Conservation (phyloP, 345 rosid species). For the Dipteronia sinensis region DNA sequence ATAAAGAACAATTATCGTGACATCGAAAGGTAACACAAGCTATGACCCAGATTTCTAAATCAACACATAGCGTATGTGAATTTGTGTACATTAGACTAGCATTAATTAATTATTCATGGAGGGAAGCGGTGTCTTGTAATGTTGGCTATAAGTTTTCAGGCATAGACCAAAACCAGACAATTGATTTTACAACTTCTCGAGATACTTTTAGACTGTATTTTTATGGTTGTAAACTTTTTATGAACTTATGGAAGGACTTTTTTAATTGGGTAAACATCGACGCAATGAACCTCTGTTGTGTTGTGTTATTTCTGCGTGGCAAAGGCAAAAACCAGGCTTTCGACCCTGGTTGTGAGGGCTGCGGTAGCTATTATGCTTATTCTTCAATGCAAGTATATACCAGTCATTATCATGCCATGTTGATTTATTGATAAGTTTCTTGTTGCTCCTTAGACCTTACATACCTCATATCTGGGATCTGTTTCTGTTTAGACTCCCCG, state of each 20-base stretch:
- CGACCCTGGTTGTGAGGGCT: neutral
- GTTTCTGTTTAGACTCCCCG: no score
- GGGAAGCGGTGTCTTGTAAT: neutral
- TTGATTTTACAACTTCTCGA: neutral
- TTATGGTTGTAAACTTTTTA: neutral
- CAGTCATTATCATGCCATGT: neutral
- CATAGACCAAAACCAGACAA: neutral
- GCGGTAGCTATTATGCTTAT: neutral
- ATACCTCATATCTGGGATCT: no score
- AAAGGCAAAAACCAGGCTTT: neutral
- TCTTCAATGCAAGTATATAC: neutral
- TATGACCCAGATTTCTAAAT: conserved; percentile 1
- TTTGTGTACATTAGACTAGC: conserved; percentile 15
- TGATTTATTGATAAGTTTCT: neutral
- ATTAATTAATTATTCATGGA: neutral
- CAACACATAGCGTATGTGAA: conserved; percentile 2
- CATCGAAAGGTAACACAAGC: conserved; percentile 26
- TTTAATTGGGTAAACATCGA: neutral
- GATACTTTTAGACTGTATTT: neutral
- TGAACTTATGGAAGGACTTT: neutral
- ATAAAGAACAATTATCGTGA: conserved; percentile 36
- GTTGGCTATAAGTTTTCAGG: neutral
- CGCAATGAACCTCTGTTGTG: neutral
- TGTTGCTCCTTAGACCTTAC: no score
- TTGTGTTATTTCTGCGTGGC: neutral